Base-by-base conservation (phyloP, 2,329 filamentous ascomycete genomes). In the Exophiala aquamarina region DNA sequence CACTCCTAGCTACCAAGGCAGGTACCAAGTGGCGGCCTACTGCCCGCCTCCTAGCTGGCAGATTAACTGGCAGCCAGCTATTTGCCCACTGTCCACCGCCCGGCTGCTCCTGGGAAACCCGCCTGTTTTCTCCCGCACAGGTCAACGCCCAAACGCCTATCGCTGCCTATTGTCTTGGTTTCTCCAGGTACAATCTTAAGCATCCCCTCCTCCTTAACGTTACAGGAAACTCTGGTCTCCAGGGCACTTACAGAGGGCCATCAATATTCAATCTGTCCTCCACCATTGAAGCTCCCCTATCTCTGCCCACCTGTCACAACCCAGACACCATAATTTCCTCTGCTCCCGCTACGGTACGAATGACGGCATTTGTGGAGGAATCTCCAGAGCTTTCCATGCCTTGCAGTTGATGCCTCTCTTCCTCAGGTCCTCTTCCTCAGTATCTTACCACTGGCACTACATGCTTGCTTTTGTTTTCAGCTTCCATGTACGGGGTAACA, bases 251-350 rank as follows among this genome's bases (percentile, higher is more conserved):
- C 23, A 26, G 23, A 11, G 23, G 11, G 23, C 6, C 6, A 26
- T 26, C 6, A 26, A 26, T 26, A 26, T 6, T 26, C 23, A 6
- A 11, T 26, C 11, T 26, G 23, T 26, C 11, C 6, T 26, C 6
- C 23, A 26, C 23, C 23, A 6, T 26, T 26, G 23, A 26, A 6
- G 23, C 6, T 26, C 6, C 6, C 32, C n/a, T 34, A 6, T 13
- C 35, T 21, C 32, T 34, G 14, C 32, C 32, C 32, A 37, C n/a
- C 35, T 37, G 35, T 37, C 35, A 37, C 10, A n/a, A n/a, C n/a
- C 15, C 35, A 37, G 35, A 20, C 35, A n/a, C n/a, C n/a, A 36
- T 23, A 44, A 36, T 44, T 37, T 36, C 41, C 32, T 28, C 31
- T 29, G 19, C 18, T 43, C 19, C 32, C 29, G 41, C 19, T 13